phyloP scores from a whole-genome alignment of 768 basidiomycete genomes.

The Nevesoporus exiguus region DNA sequence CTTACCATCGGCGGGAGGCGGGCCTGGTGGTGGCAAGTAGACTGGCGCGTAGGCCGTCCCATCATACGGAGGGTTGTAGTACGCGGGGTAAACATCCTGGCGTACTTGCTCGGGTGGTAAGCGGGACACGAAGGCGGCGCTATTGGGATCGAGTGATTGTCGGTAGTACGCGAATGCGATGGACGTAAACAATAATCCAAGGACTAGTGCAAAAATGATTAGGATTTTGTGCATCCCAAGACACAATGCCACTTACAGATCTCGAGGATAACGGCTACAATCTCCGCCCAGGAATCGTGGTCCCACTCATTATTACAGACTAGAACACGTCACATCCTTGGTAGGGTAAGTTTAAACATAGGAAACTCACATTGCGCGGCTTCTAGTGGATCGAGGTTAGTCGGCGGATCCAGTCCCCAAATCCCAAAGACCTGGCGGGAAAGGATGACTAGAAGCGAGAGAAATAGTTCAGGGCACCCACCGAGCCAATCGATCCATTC shows the following conservation, averaged over 20 bases:
- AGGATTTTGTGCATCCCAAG: neutral
- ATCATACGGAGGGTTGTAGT: slow-evolving; percentile 61
- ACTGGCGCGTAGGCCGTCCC: slow-evolving; percentile 29
- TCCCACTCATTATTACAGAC: slow-evolving; percentile 63
- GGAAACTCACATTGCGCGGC: slow-evolving; percentile 45
- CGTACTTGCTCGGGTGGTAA: slow-evolving; percentile 38
- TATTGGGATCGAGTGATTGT: slow-evolving; percentile 68
- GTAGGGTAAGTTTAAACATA: neutral
- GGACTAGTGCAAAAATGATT: slow-evolving; percentile 35
- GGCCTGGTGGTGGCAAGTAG: slow-evolving; percentile 49
- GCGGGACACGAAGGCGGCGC: slow-evolving; percentile 48
- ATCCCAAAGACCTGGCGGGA: slow-evolving; percentile 44
- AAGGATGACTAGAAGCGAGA: slow-evolving; percentile 13
- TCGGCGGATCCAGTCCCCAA: slow-evolving; percentile 44
- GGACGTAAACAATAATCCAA: slow-evolving; percentile 59
- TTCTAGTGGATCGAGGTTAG: slow-evolving; percentile 32
- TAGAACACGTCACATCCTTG: slow-evolving; percentile 29
- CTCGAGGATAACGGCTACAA: slow-evolving; percentile 59
- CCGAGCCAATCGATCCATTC: slow-evolving; percentile 32
- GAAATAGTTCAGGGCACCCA: slow-evolving; percentile 17
- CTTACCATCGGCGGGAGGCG: slow-evolving; percentile 46
- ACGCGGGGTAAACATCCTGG: slow-evolving; percentile 40
- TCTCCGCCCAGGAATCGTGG: slow-evolving; percentile 64
- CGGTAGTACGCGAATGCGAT: slow-evolving; percentile 71
- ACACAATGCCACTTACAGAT: slow-evolving; percentile 42